Conservation (phyloP, 192 early-diverging fungal genomes). For the Chytriomyces hyalinus region DNA sequence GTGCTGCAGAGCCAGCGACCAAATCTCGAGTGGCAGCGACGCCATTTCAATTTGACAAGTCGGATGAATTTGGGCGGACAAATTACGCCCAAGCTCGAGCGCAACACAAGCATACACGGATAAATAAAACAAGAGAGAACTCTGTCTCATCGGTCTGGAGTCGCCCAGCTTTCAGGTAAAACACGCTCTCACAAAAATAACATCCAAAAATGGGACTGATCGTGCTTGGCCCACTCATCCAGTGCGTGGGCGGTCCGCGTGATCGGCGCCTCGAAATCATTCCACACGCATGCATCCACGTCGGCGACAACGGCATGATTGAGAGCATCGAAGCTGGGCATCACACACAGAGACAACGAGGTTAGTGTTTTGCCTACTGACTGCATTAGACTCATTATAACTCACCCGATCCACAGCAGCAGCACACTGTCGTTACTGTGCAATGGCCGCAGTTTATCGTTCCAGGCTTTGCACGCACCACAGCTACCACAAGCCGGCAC, state of each 20-base stretch:
- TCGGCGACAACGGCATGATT: background rate
- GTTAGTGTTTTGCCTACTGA: background rate
- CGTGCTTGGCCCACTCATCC: background rate
- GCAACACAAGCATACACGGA: no score
- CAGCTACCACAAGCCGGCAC: constrained; percentile 91
- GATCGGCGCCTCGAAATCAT: background rate
- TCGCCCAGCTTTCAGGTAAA: background rate
- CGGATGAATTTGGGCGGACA: no score
- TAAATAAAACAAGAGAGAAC: no score
- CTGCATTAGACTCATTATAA: no score
- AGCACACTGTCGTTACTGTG: background rate
- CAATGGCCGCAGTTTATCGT: constrained; percentile 52
- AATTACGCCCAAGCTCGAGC: no score
- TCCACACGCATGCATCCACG: background rate
- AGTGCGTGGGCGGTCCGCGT: background rate
- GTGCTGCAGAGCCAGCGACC: no score
- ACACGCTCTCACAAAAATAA: background rate
- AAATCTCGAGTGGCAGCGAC: no score
- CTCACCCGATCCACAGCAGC: no score
- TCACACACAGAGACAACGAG: background rate
- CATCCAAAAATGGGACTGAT: background rate
- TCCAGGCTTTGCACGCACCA: constrained; percentile 92
- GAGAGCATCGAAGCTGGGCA: background rate
- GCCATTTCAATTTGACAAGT: no score
- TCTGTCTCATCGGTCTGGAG: no score